phyloP scores from a whole-genome alignment of 768 basidiomycete genomes.

The Postia placenta region DNA sequence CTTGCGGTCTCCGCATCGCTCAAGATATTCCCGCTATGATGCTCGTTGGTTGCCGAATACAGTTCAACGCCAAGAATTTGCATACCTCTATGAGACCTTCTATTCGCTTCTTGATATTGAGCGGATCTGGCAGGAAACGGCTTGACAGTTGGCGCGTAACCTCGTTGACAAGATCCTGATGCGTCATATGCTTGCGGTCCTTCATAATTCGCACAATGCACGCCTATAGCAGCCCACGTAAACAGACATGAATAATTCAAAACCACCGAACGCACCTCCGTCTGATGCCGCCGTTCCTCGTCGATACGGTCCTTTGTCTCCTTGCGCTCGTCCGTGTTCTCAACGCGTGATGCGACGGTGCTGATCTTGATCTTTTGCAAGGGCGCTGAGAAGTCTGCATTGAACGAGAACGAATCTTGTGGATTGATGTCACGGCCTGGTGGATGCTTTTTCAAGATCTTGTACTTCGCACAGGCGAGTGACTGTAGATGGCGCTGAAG shows the following conservation, averaged over 20 bases:
- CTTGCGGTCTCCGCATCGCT: slow-evolving; percentile 81
- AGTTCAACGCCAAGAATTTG: slow-evolving; percentile 2
- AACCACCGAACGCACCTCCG: slow-evolving; percentile 54
- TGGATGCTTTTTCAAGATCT: slow-evolving; percentile 87
- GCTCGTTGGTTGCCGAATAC: not conserved
- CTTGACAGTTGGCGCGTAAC: slow-evolving; percentile 79
- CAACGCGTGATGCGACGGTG: slow-evolving; percentile 83
- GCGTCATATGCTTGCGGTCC: slow-evolving; percentile 81
- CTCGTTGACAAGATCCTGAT: slow-evolving; percentile 87
- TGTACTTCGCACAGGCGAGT: slow-evolving; percentile 91
- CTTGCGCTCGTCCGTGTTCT: slow-evolving; percentile 78
- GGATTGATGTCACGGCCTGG: slow-evolving; percentile 74
- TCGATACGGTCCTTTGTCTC: slow-evolving; percentile 89
- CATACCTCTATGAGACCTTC: slow-evolving; percentile 89
- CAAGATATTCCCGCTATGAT: slow-evolving; percentile 84
- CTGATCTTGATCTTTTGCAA: slow-evolving; percentile 91
- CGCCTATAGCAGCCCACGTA: slow-evolving; percentile 58
- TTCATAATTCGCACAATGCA: slow-evolving; percentile 99
- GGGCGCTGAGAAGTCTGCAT: slow-evolving; percentile 69
- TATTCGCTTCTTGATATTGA: slow-evolving; percentile 87
- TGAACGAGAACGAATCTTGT: slow-evolving; percentile 87
- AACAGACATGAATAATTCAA: not conserved
- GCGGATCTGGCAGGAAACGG: slow-evolving; percentile 83
- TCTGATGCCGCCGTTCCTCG: slow-evolving; percentile 85
- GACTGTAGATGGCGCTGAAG: slow-evolving; percentile 93